Conservation (phyloP, 306 rosid species). For the Elaeagnus macrophylla region DNA sequence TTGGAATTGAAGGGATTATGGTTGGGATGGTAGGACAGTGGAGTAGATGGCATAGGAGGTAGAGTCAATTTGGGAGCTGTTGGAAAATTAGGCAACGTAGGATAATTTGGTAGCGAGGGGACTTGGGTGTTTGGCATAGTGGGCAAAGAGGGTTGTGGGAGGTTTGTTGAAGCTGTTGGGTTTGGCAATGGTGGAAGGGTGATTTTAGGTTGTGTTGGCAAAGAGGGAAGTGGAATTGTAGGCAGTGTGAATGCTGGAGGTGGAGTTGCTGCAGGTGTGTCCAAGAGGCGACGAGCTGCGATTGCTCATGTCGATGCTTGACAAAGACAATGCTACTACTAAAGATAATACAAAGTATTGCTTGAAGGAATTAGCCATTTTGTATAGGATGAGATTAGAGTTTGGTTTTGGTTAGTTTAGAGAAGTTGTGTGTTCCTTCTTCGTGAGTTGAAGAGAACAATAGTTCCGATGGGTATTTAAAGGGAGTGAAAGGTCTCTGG, state of each 20-base stretch:
- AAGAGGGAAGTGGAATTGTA: conserved; percentile 12
- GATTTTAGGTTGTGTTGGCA: conserved; percentile 15
- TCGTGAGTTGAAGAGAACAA: conserved; percentile 3
- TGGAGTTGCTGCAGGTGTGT: conserved; percentile 16
- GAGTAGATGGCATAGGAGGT: conserved; percentile 15
- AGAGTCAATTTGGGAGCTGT: conserved; percentile 12
- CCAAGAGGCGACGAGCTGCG: conserved; percentile 23
- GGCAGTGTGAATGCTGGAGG: conserved; percentile 17
- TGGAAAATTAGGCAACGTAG: background rate
- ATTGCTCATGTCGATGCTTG: conserved; percentile 17
- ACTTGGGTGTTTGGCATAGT: conserved; percentile 13
- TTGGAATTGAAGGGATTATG: conserved; percentile 14
- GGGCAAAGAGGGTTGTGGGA: conserved; percentile 20
- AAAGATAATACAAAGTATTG: background rate
- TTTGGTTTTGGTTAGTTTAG: background rate
- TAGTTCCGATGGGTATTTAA: conserved; percentile 1
- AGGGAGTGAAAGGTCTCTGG: background rate
- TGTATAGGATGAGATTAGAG: background rate
- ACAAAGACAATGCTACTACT: conserved; percentile 15
- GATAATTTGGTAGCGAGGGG: conserved; percentile 8
- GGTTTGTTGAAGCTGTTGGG: conserved; percentile 5
- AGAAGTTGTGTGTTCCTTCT: background rate
- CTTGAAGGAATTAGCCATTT: background rate
- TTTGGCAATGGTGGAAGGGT: conserved; percentile 19
- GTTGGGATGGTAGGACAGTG: conserved; percentile 17